These are phyloP conservation scores for Solanum boliviense DNA, from an alignment of 257 asterid genomes.

Conservation along the genomic window DNA sequence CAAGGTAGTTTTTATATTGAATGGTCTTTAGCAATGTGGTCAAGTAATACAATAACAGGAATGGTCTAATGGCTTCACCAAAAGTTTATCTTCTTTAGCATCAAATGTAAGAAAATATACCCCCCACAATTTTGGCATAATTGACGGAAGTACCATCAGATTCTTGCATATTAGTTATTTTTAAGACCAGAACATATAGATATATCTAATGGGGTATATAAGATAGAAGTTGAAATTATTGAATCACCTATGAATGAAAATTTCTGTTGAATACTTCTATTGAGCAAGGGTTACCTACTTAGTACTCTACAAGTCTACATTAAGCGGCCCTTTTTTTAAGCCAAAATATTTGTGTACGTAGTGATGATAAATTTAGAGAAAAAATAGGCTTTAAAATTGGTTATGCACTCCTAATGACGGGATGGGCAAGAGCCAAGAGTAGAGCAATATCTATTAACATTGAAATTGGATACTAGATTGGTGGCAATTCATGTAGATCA, in stretches of 20 bases:
- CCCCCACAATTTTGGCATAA: not conserved
- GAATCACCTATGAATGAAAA: not conserved
- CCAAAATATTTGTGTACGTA: not conserved
- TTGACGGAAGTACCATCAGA: not conserved
- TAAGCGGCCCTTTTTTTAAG: not conserved
- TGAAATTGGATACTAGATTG: not conserved
- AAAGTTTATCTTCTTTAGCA: not conserved
- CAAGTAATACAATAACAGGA: not conserved
- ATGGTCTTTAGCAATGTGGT: not conserved
- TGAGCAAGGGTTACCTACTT: not conserved
- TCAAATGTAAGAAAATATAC: not conserved
- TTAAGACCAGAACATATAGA: not conserved
- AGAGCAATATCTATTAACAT: not conserved
- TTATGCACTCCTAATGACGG: not conserved
- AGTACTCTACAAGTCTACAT: not conserved
- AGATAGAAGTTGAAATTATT: not conserved
- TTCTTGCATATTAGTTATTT: not conserved
- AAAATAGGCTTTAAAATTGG: not conserved
- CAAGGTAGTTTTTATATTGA: not conserved
- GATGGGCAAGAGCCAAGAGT: not conserved
- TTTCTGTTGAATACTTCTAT: not conserved
- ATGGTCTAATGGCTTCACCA: not conserved
- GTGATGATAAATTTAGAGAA: not conserved
- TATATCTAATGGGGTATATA: not conserved
- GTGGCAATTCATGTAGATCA: not conserved